A percentile compares a stretch with the other conserved stretches of the same genome.
Evolutionary conservation across 371 early-diverging fungal species (phyloP).

Genomic region (Mortierella sp.): DNA sequence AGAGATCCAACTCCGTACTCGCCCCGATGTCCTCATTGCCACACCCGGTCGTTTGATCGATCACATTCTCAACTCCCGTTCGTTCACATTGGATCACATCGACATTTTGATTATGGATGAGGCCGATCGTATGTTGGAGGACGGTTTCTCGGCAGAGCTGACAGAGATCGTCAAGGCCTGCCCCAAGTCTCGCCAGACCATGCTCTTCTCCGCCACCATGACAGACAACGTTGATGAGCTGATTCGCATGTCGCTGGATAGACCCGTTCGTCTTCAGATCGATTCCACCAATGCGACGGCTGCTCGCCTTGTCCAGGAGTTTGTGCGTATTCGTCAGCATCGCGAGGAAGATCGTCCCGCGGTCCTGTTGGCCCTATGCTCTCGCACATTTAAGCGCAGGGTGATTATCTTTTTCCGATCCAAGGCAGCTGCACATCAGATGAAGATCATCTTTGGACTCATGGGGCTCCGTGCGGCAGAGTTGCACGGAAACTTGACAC

Average conservation of each 20-base stretch:
- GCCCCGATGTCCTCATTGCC: constrained; percentile 99
- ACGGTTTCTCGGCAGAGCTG: constrained; percentile 98
- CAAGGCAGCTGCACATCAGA: constrained; percentile 95
- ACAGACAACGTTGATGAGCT: constrained; percentile 98
- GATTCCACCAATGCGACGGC: constrained; percentile 86
- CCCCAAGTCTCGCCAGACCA: constrained; percentile 94
- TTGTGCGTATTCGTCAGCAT: constrained; percentile 91
- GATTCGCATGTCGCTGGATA: constrained; percentile 90
- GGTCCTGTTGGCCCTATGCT: constrained; percentile 86
- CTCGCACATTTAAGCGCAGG: constrained; percentile 79
- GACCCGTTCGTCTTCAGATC: constrained; percentile 92
- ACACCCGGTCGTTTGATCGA: constrained; percentile 99
- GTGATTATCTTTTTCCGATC: constrained; percentile 93
- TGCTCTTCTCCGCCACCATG: constrained; percentile 99
- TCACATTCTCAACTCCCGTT: constrained; percentile 93
- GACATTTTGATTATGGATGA: constrained; percentile 99
- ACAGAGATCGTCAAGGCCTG: constrained; percentile 94
- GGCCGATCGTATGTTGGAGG: constrained; percentile 99
- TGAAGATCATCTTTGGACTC: constrained; percentile 95
- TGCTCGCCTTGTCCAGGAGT: constrained; percentile 89
- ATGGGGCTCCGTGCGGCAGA: constrained; percentile 94
- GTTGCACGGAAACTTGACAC: constrained; percentile 98
- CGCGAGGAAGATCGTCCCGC: constrained; percentile 90
- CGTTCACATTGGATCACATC: constrained; percentile 88
- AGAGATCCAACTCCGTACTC: constrained; percentile 88